phyloP scores from a whole-genome alignment of 2,329 filamentous ascomycete species.

The Rasamsonia emersonii region DNA sequence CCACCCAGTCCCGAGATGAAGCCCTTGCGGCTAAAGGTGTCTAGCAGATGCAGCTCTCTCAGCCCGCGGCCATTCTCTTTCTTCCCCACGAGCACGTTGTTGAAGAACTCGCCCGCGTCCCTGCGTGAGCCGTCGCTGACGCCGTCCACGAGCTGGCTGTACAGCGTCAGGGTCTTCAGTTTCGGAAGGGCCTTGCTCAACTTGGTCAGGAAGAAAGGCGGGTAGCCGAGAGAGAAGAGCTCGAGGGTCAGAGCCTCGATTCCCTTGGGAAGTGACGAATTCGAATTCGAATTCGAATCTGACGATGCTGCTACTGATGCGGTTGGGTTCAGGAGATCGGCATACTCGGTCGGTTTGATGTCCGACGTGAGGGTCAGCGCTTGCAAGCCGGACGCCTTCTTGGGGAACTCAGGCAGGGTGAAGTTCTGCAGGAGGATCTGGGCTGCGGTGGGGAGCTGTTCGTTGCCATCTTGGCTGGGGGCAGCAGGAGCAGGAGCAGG shows the following conservation, averaged over 20 bases:
- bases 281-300: no score
- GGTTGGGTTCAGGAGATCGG: conserved; percentile 24
- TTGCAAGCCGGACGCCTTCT: conserved; percentile 33
- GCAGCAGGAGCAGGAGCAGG: no score
- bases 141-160: conserved; percentile 39
- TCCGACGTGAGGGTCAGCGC: conserved; percentile 42
- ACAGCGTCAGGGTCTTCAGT: conserved; percentile 37
- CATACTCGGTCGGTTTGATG: conserved; percentile 41
- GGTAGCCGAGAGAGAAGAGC: conserved; percentile 42
- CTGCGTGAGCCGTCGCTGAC: conserved; percentile 27
- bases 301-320: no score
- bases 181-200: conserved; percentile 33
- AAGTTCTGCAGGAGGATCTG: conserved; percentile 41
- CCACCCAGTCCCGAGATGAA: conserved; percentile 29
- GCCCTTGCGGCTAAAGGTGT: conserved; percentile 36
- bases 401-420: conserved; percentile 37
- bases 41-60: conserved; percentile 38
- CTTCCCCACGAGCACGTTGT: conserved; percentile 4
- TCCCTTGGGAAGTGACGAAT: conserved; percentile 28
- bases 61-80: conserved; percentile 22
- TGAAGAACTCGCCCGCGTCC: conserved; percentile 37
- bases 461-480: background rate
- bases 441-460: conserved; percentile 28
- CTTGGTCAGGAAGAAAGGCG: conserved; percentile 32
- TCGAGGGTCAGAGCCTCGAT: conserved; percentile 41